Evolutionary conservation across 2,329 filamentous ascomycete species (phyloP), one percentile per base, ranked within the genome.

Genomic region (Juglanconis oblonga): DNA sequence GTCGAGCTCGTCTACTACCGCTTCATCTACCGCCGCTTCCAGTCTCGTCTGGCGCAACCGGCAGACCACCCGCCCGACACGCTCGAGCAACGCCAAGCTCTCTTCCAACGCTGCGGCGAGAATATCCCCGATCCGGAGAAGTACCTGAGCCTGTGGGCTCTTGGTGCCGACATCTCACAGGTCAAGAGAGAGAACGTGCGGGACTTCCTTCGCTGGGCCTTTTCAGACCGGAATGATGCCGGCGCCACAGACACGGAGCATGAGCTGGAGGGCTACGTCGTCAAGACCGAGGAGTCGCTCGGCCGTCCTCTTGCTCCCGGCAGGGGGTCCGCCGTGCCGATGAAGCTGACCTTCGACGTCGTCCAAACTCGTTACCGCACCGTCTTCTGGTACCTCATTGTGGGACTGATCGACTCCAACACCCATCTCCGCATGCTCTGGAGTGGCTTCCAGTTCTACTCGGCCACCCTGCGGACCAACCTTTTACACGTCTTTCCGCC

Each of bases 291-390:
- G 70, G 67, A 74, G 51, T 72, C 78, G 49, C 73, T 87, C 4
- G 83, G 81, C 4, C 71, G 75, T 38, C 72, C 70, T 24, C 73
- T 91, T 7, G 70, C 76, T 45, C 74, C 75, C 1, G 88, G 88
- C 1, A 74, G 77, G 29, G 86, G 87, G 1, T 73, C 74, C 24
- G 85, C 83, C 3, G 78, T 78, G 66, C 76, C 81, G 55, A 70
- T 91, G 63, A 79, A 87, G n/a, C 73, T 90, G 66, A 89, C 87
- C 3, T 67, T 90, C n/a, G 88, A 91, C 70, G 73, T 76, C 7
- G 78, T 90, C 62, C 75, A 81, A 14, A 85, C 85, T 66, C 74
- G 80, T 7, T 87, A 88, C 69, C 79, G 87, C 51, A 83, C 84
- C 58, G 71, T 89, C 33, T 53, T 81, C n/a, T 90, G 87, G 86